Evolutionary conservation across 1,284 basidiomycete species (phyloP), one percentile per base, ranked within the genome.

Genomic region (Trichosporon sp.): DNA sequence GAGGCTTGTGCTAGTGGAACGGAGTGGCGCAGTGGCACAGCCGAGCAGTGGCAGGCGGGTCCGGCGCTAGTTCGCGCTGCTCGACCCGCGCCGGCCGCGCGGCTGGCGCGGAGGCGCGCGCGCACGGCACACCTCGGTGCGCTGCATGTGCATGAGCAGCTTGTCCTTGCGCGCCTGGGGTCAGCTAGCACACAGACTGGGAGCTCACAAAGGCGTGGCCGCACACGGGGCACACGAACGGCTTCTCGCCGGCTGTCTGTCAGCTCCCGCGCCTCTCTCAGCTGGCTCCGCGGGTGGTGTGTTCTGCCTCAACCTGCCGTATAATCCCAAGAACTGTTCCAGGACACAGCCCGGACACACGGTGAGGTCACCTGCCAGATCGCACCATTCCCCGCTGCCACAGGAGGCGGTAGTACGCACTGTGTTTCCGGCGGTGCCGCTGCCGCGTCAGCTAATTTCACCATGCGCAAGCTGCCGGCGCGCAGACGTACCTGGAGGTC

Each of bases 151-250:
- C 70, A 71, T 69, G 35, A 73, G 68, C 8, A 73, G 70, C 51
- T 73, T 73, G 67, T 73, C 72, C 44, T 73, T 73, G 65, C 72
- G 72, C 5, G 72, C 72, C 72, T 73, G 72, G 62, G 29, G 67
- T 72, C 13, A 71, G 70, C 7, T 21, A 3, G 2, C 23, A 1
- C 13, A 18, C 2, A n/a, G 9, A 12, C 58, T 3, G 31, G 2
- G 7, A 15, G 67, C 71, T 67, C 51, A 72, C 71, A 29, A 70
- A 72, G 6, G 71, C 69, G 2, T 67, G 65, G 0, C 65, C 65
- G 65, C 71, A 72, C 1, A 67, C 71, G 6, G 67, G 69, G 60
- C 71, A 72, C 13, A 56, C 34, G 44, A 72, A 72, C 12, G 71
- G 71, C 69, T 72, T 72, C 31, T 72, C 71, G 38, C 71, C 71